Percentiles rank a stretch among this genome's conserved stretches.
Conservation (phyloP, 768 basidiomycete genomes). For the Amanita molliuscula region DNA sequence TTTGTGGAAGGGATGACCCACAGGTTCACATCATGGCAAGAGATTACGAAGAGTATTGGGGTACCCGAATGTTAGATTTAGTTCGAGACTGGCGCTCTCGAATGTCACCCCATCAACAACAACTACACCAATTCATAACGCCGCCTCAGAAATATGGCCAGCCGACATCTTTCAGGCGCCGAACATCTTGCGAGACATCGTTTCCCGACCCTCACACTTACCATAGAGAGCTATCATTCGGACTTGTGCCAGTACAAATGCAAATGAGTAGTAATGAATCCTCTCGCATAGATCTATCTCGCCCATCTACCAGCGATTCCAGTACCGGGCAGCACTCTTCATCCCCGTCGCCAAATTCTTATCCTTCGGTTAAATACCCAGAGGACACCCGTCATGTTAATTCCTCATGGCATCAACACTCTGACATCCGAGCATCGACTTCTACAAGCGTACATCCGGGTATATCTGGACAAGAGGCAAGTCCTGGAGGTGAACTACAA, state of each 20-base stretch:
- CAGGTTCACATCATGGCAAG: slow-evolving; percentile 47
- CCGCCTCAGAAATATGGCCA: slow-evolving; percentile 7
- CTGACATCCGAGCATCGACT: neutral
- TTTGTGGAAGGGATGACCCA: slow-evolving; percentile 45
- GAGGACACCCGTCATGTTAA: slow-evolving; percentile 25
- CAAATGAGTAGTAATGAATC: neutral
- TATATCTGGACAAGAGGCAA: neutral
- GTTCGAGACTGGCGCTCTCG: slow-evolving; percentile 28
- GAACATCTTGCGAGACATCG: neutral
- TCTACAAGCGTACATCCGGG: neutral
- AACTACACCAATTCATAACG: slow-evolving; percentile 15
- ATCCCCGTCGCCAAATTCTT: slow-evolving; percentile 15
- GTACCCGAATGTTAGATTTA: slow-evolving; percentile 44
- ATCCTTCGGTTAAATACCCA: slow-evolving; percentile 21
- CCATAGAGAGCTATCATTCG: neutral
- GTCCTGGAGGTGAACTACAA: neutral
- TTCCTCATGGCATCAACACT: slow-evolving; percentile 11
- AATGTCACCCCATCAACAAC: slow-evolving; percentile 25
- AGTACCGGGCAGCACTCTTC: neutral
- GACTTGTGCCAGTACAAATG: neutral
- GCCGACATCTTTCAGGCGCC: slow-evolving; percentile 4
- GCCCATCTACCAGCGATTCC: neutral
- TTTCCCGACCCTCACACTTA: neutral
- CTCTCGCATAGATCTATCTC: slow-evolving; percentile 2
- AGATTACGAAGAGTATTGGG: slow-evolving; percentile 60